Evolutionary conservation across 208 protist genomes (phyloP), one percentile per base, ranked within the genome.

Genomic region (Leishmania amazonensis): DNA sequence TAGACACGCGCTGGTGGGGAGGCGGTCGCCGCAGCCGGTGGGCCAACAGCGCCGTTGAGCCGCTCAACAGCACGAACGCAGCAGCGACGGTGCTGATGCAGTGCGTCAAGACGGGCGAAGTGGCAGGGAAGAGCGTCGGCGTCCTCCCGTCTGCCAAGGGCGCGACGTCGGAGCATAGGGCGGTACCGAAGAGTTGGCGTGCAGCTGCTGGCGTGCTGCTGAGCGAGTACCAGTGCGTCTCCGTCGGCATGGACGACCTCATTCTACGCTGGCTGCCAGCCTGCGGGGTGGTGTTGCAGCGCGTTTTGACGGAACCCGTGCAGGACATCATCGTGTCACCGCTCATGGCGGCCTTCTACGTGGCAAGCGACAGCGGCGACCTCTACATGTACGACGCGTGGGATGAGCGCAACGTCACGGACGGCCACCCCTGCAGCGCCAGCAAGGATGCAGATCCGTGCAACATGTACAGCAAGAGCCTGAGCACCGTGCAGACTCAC

Each of bases 331-430:
- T 95, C 31, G 80, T 95, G 40, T 95, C 89, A 1, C 88, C 90
- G 9, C 78, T 96, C n/a, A 91, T 91, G 88, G 84, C 86, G 15
- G 87, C 90, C 42, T 80, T 95, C 57, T 95, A 96, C 80, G 88
- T 87, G 19, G 90, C 93, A 19, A 89, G 87, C 81, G 86, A 91
- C 62, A 83, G 76, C 47, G 91, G 91, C 6, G 65, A 93, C 42
- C 78, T 96, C 35, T 84, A 78, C 54, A 91, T 95, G 90, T 93
- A 95, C 83, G 91, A 95, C 65, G 91, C 87, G 2, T 92, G 88
- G 87, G 91, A 94, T 83, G 91, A 96, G 73, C 76, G 81, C 35
- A 83, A 85, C 60, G 70, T 85, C 65, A 83, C 76, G 28, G 83
- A 80, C 53, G 74, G 57, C 57, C 42, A 53, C 42, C 42, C 51